phyloP scores from a whole-genome alignment of 202 grass and related monocot species.

The Digitaria exilis region DNA sequence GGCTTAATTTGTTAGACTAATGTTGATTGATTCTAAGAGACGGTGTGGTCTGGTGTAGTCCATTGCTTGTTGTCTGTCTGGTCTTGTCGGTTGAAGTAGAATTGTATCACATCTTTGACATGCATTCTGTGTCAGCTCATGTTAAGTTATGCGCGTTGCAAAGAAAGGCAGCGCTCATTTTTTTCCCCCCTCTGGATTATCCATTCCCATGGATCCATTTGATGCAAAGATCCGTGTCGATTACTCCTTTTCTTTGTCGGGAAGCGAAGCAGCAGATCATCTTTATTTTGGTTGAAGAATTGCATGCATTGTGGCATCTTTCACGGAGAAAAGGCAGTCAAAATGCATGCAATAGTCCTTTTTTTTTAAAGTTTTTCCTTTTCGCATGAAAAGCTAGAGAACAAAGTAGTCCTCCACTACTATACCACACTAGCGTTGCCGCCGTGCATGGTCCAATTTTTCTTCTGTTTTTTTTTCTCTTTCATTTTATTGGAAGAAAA shows the following conservation, averaged over 20 bases:
- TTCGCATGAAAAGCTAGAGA: neutral
- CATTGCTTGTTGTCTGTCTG: neutral
- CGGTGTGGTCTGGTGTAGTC: neutral
- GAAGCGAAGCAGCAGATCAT: no score
- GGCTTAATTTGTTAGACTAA: neutral
- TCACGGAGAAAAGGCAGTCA: constrained; percentile 11
- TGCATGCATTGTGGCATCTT: neutral
- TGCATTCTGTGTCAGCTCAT: no score
- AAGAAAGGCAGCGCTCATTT: no score
- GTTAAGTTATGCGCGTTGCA: no score
- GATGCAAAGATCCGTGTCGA: no score
- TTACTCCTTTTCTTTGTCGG: no score
- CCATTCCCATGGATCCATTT: neutral
- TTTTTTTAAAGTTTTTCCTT: neutral
- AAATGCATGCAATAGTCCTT: neutral
- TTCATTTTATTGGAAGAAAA: no score
- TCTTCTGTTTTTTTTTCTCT: no score
- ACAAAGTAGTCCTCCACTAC: no score
- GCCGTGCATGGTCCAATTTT: no score
- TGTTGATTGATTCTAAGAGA: neutral
- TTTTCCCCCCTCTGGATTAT: neutral
- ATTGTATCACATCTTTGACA: neutral
- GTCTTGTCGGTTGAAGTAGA: neutral
- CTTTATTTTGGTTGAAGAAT: no score
- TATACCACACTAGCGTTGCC: no score